Percentiles rank a stretch among this genome's conserved stretches.
Evolutionary conservation across 257 asterid genomes (phyloP).

Genomic region (Thymus mandschuricus): DNA sequence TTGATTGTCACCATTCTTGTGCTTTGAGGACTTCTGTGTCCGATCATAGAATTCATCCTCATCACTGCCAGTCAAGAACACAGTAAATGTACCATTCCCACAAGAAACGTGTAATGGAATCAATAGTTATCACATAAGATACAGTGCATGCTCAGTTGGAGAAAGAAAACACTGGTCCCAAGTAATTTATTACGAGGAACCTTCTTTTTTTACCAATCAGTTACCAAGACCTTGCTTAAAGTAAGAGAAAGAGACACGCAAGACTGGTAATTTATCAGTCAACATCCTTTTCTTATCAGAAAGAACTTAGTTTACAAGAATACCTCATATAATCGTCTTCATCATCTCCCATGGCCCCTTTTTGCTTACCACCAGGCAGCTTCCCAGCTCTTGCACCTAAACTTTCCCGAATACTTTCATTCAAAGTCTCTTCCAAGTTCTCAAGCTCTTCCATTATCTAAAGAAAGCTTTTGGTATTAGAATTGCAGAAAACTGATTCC

Average conservation of each 20-base stretch:
- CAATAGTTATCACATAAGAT: constrained; percentile 17
- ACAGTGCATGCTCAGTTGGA: constrained; percentile 12
- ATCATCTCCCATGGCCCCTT: constrained; percentile 61
- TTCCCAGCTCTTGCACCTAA: constrained; percentile 85
- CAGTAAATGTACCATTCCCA: constrained; percentile 31
- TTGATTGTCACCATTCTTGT: constrained; percentile 63
- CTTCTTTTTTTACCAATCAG: not conserved
- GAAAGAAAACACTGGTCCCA: constrained; percentile 10
- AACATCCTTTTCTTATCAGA: constrained; percentile 11
- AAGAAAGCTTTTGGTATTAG: constrained; percentile 22
- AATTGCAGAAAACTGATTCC: constrained; percentile 22
- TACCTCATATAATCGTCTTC: constrained; percentile 83
- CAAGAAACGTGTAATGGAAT: not conserved
- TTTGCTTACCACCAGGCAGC: constrained; percentile 62
- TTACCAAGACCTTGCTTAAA: not conserved
- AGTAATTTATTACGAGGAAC: constrained; percentile 16
- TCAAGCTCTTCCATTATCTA: constrained; percentile 98
- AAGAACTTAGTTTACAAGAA: not conserved
- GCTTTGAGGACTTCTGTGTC: constrained; percentile 65
- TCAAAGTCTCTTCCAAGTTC: constrained; percentile 95
- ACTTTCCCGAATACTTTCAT: constrained; percentile 94
- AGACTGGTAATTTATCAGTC: constrained; percentile 8
- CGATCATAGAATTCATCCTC: constrained; percentile 97
- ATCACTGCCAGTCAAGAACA: constrained; percentile 57
- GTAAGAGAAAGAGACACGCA: constrained; percentile 1